These are phyloP conservation scores for Geotrichum restrictum DNA, from an alignment of 1,139 yeast genomes.

Conservation along the genomic window DNA sequence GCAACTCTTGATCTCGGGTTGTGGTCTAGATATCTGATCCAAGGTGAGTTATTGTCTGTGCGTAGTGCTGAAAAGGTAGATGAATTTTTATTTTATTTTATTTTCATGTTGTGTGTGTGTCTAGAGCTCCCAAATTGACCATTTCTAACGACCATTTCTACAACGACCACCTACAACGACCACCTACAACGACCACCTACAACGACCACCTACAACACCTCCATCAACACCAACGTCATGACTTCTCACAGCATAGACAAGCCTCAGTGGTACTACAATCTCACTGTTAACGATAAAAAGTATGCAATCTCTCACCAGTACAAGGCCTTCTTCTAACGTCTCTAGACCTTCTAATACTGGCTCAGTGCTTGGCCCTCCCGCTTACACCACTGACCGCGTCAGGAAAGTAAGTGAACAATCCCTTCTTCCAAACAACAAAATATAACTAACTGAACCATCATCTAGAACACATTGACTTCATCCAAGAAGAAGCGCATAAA, in stretches of 20 bases:
- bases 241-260: slow-evolving; percentile 5
- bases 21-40: too few relatives aligned
- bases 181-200: slow-evolving; percentile 3
- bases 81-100: too few relatives aligned
- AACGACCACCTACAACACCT: slow-evolving; percentile 2
- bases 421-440: slow-evolving; percentile 9
- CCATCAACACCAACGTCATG: not conserved
- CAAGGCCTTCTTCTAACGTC: not conserved
- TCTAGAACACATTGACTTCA: slow-evolving; percentile 12
- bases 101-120: too few relatives aligned
- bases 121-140: not conserved
- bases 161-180: not conserved
- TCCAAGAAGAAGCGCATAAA: slow-evolving; percentile 16
- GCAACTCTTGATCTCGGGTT: too few relatives aligned
- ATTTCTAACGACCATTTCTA: not conserved
- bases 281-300: slow-evolving; percentile 26
- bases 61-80: not conserved
- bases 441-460: not conserved
- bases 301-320: slow-evolving; percentile 27
- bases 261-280: slow-evolving; percentile 34
- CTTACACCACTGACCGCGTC: slow-evolving; percentile 19
- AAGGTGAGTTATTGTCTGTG: too few relatives aligned
- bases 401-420: slow-evolving; percentile 16
- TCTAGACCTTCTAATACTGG: slow-evolving; percentile 14
- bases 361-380: slow-evolving; percentile 24